Evolutionary conservation across 2,329 filamentous ascomycete genomes (phyloP).

Genomic region (Tolypocladium guangdongense): DNA sequence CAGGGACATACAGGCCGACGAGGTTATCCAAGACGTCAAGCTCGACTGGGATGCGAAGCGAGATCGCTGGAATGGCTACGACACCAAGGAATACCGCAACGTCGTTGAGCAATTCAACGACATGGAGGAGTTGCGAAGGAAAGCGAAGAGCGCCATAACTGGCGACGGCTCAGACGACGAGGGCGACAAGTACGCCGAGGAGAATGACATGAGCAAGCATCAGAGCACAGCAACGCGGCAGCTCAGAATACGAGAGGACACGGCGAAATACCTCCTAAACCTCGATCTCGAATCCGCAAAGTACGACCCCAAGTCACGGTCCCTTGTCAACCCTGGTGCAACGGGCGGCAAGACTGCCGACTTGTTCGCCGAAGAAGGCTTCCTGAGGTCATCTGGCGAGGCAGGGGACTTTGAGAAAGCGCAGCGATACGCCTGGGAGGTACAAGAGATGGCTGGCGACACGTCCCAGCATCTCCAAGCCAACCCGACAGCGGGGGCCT

Average conservation of each 20-base stretch:
- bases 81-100: conserved; percentile 70
- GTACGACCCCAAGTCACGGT: conserved; percentile 92
- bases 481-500: conserved; percentile 88
- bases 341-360: conserved; percentile 70
- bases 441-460: conserved; percentile 70
- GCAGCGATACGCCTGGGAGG: conserved; percentile 88
- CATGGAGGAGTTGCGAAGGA: conserved; percentile 63
- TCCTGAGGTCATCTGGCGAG: conserved; percentile 79
- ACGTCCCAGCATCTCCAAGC: conserved; percentile 85
- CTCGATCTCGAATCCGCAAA: conserved; percentile 93
- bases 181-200: conserved; percentile 76
- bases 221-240: conserved; percentile 87
- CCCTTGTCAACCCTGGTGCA: conserved; percentile 77
- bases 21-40: conserved; percentile 72
- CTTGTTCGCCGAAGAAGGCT: conserved; percentile 86
- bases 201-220: conserved; percentile 91
- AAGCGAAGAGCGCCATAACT: conserved; percentile 29
- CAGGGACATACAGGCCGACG: conserved; percentile 86
- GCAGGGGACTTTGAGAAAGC: conserved; percentile 87
- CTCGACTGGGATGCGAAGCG: conserved; percentile 95
- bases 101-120: conserved; percentile 88
- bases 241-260: conserved; percentile 87
- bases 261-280: conserved; percentile 91
- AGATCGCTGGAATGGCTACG: conserved; percentile 98
- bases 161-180: conserved; percentile 42